Evolutionary conservation across 2,329 filamentous ascomycete species (phyloP), one percentile per base, ranked within the genome.

Genomic region (Curvularia lunata): DNA sequence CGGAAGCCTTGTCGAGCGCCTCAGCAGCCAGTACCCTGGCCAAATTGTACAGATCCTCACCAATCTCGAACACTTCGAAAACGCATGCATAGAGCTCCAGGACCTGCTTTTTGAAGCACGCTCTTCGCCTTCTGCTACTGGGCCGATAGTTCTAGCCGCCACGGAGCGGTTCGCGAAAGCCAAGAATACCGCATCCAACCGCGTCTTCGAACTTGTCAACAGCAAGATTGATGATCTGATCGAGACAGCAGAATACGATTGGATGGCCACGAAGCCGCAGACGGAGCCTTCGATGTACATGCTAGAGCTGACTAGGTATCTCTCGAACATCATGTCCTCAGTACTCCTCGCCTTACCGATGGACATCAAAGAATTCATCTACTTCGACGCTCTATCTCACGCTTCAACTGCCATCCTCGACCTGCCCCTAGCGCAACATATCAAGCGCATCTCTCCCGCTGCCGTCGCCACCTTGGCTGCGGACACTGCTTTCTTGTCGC

Each of bases 31-130:
- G 74, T 98, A 99, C 73, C 85, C 97, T 1, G 95, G 95, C 2
- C 95, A 99, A 75, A 98, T 99, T 64, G 95, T 99, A 23, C 95
- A 99, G 75, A 99, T 99, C 66, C 83, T 99, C 51, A 99, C 97
- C 71, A 99, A 99, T 72, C 81, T 99, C 18, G 94, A 98, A 75
- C 92, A 99, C 77, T 98, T 99, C 75, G 94, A 98, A 78, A 91
- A 86, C 47, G 95, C 95, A 5, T 98, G 95, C 73, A 86, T 88
- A 67, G 92, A 98, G 71, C 83, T 99, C 0, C 93, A 99, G 79
- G 85, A 90, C 56, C 83, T 97, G 2, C 84, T 99, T 37, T 92
- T 94, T 51, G 86, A 91, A 68, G 92, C 92, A 2, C 87, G 94
- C 48, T 93, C 91, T 7, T 92, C 91, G 5, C 88, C 87, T 12